A percentile compares a stretch with the other conserved stretches of the same genome.
phyloP scores from a whole-genome alignment of 306 rosid species.

The Medicago ruthenica region DNA sequence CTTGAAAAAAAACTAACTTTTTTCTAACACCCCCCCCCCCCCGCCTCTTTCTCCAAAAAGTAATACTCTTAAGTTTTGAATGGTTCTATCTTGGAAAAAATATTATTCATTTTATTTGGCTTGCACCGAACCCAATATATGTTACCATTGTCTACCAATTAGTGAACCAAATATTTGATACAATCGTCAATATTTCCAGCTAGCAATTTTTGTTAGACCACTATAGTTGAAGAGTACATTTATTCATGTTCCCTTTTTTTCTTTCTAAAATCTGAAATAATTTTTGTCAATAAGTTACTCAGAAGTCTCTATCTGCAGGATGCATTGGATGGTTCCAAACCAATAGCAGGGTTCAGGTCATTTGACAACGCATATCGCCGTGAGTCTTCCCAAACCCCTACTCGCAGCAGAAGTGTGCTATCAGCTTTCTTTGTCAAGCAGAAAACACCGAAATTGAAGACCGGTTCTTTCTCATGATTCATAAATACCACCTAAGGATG shows the following conservation, averaged over 20 bases:
- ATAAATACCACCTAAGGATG: conserved; percentile 45
- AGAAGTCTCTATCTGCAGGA: conserved; percentile 58
- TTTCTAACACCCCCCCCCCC: too few relatives aligned
- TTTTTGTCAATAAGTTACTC: conserved; percentile 21
- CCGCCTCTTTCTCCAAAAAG: too few relatives aligned
- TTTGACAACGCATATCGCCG: conserved; percentile 75
- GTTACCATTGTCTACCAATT: not conserved
- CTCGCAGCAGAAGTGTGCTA: conserved; percentile 91
- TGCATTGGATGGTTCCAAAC: conserved; percentile 64
- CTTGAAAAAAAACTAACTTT: too few relatives aligned
- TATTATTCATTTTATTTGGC: not conserved
- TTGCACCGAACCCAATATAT: not conserved
- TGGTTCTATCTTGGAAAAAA: not conserved
- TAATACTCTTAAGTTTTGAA: not conserved
- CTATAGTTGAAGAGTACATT: conserved; percentile 15
- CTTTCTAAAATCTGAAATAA: not conserved
- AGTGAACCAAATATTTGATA: conserved; percentile 9
- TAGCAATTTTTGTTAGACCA: not conserved
- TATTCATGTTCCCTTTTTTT: conserved; percentile 18
- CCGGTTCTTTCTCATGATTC: conserved; percentile 68
- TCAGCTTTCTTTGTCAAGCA: conserved; percentile 89
- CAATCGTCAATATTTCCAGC: not conserved
- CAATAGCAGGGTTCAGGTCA: conserved; percentile 70
- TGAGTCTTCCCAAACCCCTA: conserved; percentile 51
- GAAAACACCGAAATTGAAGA: conserved; percentile 63